phyloP scores from a whole-genome alignment of 768 basidiomycete genomes.

The Agrocybe praecox region DNA sequence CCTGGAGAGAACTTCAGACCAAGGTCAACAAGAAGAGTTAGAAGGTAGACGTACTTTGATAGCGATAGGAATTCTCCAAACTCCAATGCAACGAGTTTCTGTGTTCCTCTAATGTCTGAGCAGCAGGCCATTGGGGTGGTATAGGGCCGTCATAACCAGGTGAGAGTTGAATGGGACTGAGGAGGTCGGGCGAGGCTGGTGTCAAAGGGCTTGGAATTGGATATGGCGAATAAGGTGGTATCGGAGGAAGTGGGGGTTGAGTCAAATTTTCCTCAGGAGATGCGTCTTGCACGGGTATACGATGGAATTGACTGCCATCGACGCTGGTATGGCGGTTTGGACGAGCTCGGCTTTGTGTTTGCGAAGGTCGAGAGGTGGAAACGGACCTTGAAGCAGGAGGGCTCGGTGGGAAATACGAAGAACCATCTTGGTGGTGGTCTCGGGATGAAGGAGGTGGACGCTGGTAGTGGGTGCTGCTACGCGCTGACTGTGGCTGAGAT shows the following conservation, averaged over 20 bases:
- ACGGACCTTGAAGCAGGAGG: not conserved
- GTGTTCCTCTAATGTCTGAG: slow-evolving; percentile 41
- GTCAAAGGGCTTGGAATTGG: slow-evolving; percentile 13
- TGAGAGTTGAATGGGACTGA: not conserved
- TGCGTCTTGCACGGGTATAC: slow-evolving; percentile 27
- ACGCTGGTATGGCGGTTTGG: slow-evolving; percentile 31
- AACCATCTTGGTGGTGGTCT: not conserved
- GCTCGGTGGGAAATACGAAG: not conserved
- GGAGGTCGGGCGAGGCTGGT: not conserved
- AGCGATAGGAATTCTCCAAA: slow-evolving; percentile 15
- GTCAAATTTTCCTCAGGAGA: slow-evolving; percentile 29
- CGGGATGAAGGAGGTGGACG: not conserved
- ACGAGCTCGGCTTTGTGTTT: slow-evolving; percentile 3
- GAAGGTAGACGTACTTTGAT: slow-evolving; percentile 19
- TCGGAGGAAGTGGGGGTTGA: slow-evolving; percentile 19
- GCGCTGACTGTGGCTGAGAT: not conserved
- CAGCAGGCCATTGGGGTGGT: slow-evolving; percentile 15
- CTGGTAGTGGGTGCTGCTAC: not conserved
- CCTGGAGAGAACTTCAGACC: slow-evolving; percentile 1
- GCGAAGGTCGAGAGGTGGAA: not conserved
- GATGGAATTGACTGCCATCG: slow-evolving; percentile 36
- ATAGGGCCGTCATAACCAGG: not conserved
- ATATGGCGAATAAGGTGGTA: slow-evolving; percentile 40
- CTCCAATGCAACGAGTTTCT: slow-evolving; percentile 34
- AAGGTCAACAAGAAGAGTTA: not conserved